Conservation (phyloP, 306 rosid genomes). For the Citrullus colocynthis region DNA sequence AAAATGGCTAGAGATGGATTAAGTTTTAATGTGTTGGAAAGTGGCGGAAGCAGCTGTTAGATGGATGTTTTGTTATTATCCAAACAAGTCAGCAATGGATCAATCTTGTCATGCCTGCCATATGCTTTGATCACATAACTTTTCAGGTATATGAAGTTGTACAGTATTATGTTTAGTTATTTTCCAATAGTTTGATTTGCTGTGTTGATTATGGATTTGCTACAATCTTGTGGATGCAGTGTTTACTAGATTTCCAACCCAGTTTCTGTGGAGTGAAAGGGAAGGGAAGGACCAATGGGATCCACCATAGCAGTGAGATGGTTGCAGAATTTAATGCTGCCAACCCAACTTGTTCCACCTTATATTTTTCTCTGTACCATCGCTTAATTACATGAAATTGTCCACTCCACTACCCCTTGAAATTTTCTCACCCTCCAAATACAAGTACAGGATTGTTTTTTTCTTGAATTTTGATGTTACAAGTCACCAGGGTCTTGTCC, state of each 20-base stretch:
- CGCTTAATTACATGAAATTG: not conserved
- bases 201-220: not conserved
- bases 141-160: not conserved
- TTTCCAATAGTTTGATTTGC: slow-evolving; percentile 2
- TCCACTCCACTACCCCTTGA: not conserved
- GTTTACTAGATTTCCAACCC: slow-evolving; percentile 12
- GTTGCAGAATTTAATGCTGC: slow-evolving; percentile 30
- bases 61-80: not conserved
- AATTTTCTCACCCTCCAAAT: not conserved
- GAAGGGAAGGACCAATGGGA: slow-evolving; percentile 26
- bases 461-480: slow-evolving; percentile 1
- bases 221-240: not conserved
- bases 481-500: not conserved
- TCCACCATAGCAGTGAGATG: slow-evolving; percentile 29
- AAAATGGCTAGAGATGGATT: not conserved
- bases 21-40: not conserved
- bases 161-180: slow-evolving; percentile 7
- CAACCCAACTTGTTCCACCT: slow-evolving; percentile 27
- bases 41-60: not conserved
- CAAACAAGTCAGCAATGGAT: not conserved
- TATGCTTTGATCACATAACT: not conserved
- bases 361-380: not conserved
- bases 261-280: slow-evolving; percentile 20
- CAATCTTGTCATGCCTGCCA: slow-evolving; percentile 4
- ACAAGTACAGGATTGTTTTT: not conserved